Conservation (phyloP, 257 asterid genomes). For the Petrea volubilis region DNA sequence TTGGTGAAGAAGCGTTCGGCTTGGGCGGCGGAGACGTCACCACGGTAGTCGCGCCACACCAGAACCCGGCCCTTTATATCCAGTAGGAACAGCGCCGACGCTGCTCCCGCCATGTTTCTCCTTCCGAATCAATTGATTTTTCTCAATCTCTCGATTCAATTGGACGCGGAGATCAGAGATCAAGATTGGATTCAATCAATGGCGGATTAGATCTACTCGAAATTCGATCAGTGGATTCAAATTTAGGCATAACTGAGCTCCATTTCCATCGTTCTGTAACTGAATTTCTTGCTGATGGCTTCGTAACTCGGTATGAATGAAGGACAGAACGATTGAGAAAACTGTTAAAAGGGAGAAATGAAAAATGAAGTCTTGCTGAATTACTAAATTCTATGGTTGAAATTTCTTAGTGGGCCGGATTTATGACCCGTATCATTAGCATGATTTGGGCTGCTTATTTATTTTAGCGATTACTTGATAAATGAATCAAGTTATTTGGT, state of each 20-base stretch:
- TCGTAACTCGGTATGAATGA: too few relatives aligned
- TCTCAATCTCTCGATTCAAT: conserved; percentile 21
- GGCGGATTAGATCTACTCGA: conserved; percentile 35
- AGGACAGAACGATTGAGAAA: too few relatives aligned
- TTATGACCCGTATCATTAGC: too few relatives aligned
- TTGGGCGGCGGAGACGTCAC: conserved; percentile 83
- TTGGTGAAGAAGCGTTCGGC: conserved; percentile 94
- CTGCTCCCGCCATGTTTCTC: conserved; percentile 86
- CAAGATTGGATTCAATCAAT: conserved; percentile 28
- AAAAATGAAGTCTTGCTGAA: too few relatives aligned
- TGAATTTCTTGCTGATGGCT: too few relatives aligned
- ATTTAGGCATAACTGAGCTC: conserved; percentile 4
- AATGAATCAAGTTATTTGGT: too few relatives aligned
- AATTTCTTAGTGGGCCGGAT: too few relatives aligned
- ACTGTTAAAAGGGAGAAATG: too few relatives aligned
- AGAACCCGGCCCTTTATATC: conserved; percentile 93
- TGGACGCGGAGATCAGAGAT: conserved; percentile 32
- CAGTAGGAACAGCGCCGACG: conserved; percentile 99
- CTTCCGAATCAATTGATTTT: conserved; percentile 12
- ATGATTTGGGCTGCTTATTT: too few relatives aligned
- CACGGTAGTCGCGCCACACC: conserved; percentile 99
- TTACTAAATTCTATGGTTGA: too few relatives aligned
- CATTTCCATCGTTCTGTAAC: conserved; percentile 3
- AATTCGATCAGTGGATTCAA: conserved; percentile 18
- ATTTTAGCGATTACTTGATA: too few relatives aligned